A percentile compares a stretch with the other conserved stretches of the same genome.
Evolutionary conservation across 2,329 filamentous ascomycete genomes (phyloP).

Genomic region (Zymoseptoria pseudotritici): DNA sequence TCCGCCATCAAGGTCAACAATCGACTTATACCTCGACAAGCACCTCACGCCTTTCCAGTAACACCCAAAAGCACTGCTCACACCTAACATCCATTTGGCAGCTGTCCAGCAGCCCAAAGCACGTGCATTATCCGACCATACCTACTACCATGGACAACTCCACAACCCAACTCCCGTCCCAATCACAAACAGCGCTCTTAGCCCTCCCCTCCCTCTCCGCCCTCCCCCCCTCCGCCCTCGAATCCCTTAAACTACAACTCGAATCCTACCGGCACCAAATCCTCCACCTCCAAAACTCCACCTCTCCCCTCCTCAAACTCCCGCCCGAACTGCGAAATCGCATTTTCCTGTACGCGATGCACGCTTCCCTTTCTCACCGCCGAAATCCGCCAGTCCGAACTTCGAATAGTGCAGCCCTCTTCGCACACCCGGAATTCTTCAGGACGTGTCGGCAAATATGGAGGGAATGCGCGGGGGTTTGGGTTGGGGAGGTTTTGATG

Average conservation of each 20-base stretch:
- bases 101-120: too few relatives aligned
- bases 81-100: too few relatives aligned
- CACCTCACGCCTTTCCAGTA: not conserved
- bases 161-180: not conserved
- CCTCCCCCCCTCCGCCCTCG: constrained; percentile 10
- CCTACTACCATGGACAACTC: not conserved
- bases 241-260: constrained; percentile 11
- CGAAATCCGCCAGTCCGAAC: not conserved
- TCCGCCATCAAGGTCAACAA: too few relatives aligned
- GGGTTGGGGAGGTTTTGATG: constrained; percentile 12
- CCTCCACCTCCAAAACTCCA: constrained; percentile 12
- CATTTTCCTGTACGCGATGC: constrained; percentile 14
- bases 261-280: constrained; percentile 13
- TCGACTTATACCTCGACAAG: too few relatives aligned
- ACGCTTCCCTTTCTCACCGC: constrained; percentile 11
- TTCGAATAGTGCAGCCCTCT: constrained; percentile 2
- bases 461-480: constrained; percentile 11
- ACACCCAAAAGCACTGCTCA: not conserved
- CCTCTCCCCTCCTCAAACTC: constrained; percentile 11
- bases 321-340: constrained; percentile 13
- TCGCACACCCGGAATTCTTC: constrained; percentile 13
- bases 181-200: not conserved
- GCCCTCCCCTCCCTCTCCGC: constrained; percentile 2
- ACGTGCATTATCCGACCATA: not conserved
- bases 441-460: constrained; percentile 9